Conservation (phyloP, 352 stramenopile genomes). For the Plasmopara viticola region DNA sequence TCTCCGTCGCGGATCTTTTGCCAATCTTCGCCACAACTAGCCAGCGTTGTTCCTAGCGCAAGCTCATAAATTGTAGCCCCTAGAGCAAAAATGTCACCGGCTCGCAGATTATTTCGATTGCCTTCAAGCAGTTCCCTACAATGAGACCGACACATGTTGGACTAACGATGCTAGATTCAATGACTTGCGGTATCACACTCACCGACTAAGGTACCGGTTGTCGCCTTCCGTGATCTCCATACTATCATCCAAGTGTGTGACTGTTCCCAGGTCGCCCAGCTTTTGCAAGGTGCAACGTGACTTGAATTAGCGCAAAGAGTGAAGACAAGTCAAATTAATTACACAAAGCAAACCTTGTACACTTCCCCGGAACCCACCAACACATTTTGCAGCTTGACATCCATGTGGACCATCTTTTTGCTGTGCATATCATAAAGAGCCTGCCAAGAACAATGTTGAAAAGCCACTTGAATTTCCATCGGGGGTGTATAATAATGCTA, state of each 20-base stretch:
- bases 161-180: no score
- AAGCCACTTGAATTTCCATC: background rate
- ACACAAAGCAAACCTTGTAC: slow-evolving; percentile 53
- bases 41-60: slow-evolving; percentile 56
- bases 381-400: slow-evolving; percentile 84
- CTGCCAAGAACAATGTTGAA: slow-evolving; percentile 11
- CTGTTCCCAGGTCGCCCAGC: slow-evolving; percentile 75
- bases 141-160: background rate
- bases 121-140: slow-evolving; percentile 72
- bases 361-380: slow-evolving; percentile 50
- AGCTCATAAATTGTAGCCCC: slow-evolving; percentile 82
- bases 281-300: slow-evolving; percentile 7
- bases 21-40: slow-evolving; percentile 74
- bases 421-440: slow-evolving; percentile 78
- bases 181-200: slow-evolving; percentile 3
- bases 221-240: slow-evolving; percentile 86
- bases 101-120: slow-evolving; percentile 64
- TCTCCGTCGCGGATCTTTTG: slow-evolving; percentile 83
- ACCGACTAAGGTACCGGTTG: slow-evolving; percentile 82
- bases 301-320: slow-evolving; percentile 3
- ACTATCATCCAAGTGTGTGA: slow-evolving; percentile 64
- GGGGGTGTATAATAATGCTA: no score
- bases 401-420: slow-evolving; percentile 84
- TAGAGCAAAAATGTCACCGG: slow-evolving; percentile 80
- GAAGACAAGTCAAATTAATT: background rate